These are phyloP conservation scores for Cryptococcus hybrid DNA, from an alignment of 1,284 basidiomycete species.

Conservation along the genomic window DNA sequence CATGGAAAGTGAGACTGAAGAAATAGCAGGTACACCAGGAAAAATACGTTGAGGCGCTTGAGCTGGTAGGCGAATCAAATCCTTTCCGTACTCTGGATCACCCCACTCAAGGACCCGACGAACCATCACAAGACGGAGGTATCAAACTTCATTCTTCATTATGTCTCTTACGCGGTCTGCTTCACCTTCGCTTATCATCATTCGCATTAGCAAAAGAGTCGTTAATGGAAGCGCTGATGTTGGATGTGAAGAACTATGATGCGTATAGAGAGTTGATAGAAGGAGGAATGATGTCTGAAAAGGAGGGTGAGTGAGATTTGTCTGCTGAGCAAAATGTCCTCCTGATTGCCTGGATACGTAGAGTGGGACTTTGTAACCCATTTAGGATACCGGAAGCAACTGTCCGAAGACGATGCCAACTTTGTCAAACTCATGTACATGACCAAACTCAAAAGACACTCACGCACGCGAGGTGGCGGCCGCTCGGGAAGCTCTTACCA, in stretches of 20 bases:
- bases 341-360: conserved; percentile 36
- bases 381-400: conserved; percentile 76
- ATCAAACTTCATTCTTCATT: conserved; percentile 96
- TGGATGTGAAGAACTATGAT: conserved; percentile 98
- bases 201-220: conserved; percentile 84
- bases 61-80: conserved; percentile 88
- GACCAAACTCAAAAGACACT: conserved; percentile 77
- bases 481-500: conserved; percentile 68
- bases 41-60: conserved; percentile 88
- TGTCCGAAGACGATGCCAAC: conserved; percentile 73
- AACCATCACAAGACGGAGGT: conserved; percentile 75
- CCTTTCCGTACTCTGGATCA: conserved; percentile 68
- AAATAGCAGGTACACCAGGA: conserved; percentile 68
- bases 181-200: conserved; percentile 91
- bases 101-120: conserved; percentile 5
- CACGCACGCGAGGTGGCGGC: conserved; percentile 76
- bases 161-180: conserved; percentile 86
- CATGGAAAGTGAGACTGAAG: not conserved
- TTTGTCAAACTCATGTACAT: conserved; percentile 92
- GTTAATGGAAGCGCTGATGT: conserved; percentile 89
- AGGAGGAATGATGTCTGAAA: conserved; percentile 88
- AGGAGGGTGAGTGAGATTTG: conserved; percentile 67
- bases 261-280: conserved; percentile 87
- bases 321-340: not conserved
- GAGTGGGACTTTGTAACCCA: conserved; percentile 95